Percentiles rank a stretch among this genome's conserved stretches.
Conservation (phyloP, 805 yeast genomes). For the Ogataea populi-albae region DNA sequence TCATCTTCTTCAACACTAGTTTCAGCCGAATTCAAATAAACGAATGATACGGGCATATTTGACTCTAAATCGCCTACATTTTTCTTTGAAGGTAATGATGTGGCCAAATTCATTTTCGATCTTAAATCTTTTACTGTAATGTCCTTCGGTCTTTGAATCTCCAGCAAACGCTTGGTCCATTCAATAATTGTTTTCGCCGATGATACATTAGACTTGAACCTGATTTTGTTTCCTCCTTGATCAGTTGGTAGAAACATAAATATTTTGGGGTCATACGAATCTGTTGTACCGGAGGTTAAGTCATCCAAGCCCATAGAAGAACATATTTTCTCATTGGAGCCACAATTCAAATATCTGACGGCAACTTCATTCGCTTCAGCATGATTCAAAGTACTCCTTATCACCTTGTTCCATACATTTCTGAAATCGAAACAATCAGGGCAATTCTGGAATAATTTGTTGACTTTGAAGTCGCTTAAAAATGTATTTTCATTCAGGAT, state of each 20-base stretch:
- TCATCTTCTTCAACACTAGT: slow-evolving; percentile 59
- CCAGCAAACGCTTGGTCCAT: slow-evolving; percentile 48
- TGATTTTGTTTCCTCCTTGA: slow-evolving; percentile 45
- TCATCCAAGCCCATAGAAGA: slow-evolving; percentile 43
- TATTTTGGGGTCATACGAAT: slow-evolving; percentile 22
- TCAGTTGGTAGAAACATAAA: slow-evolving; percentile 51
- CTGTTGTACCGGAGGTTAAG: slow-evolving; percentile 21
- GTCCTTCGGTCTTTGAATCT: slow-evolving; percentile 42
- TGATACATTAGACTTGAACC: slow-evolving; percentile 30
- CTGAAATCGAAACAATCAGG: slow-evolving; percentile 50
- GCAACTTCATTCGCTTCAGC: slow-evolving; percentile 15
- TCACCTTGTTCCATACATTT: slow-evolving; percentile 55
- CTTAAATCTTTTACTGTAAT: slow-evolving; percentile 23
- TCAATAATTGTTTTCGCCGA: slow-evolving; percentile 33
- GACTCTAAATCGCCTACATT: slow-evolving; percentile 26
- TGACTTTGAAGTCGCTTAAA: slow-evolving; percentile 32
- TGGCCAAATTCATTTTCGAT: slow-evolving; percentile 20
- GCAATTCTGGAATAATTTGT: slow-evolving; percentile 41
- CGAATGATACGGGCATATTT: slow-evolving; percentile 47
- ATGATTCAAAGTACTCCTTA: slow-evolving; percentile 40
- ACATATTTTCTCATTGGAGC: slow-evolving; percentile 49
- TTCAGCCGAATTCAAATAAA: slow-evolving; percentile 51
- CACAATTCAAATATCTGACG: slow-evolving; percentile 59
- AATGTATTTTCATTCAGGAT: slow-evolving; percentile 35
- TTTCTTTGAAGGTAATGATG: slow-evolving; percentile 12